phyloP scores from a whole-genome alignment of 371 early-diverging fungal genomes.

The Mucor ambiguus region DNA sequence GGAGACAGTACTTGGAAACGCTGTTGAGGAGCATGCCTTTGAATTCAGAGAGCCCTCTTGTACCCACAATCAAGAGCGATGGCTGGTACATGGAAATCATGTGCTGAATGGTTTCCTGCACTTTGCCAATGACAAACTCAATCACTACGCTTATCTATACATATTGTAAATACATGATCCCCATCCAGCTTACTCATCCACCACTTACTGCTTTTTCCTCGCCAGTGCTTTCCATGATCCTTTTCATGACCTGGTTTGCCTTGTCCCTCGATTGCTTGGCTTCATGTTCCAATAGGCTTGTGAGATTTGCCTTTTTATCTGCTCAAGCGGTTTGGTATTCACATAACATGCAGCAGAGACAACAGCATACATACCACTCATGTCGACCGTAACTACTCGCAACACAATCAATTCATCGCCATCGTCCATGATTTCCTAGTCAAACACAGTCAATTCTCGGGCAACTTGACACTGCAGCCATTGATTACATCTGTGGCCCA shows the following conservation, averaged over 20 bases:
- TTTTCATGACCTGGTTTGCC: slow-evolving; percentile 54
- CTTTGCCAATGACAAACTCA: slow-evolving; percentile 64
- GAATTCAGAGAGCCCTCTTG: slow-evolving; percentile 58
- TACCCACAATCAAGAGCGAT: slow-evolving; percentile 60
- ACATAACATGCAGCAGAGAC: background rate
- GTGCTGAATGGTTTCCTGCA: slow-evolving; percentile 62
- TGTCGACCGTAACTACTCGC: slow-evolving; percentile 49
- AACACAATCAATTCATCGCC: slow-evolving; percentile 64
- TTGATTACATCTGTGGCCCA: slow-evolving; percentile 54
- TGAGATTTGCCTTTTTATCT: slow-evolving; percentile 46
- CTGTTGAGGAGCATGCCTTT: slow-evolving; percentile 61
- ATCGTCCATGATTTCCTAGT: slow-evolving; percentile 58
- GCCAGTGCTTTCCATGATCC: slow-evolving; percentile 38
- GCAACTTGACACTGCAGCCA: background rate
- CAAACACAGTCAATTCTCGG: background rate
- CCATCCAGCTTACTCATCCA: too few relatives aligned
- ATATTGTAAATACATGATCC: too few relatives aligned
- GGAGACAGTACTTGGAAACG: slow-evolving; percentile 62
- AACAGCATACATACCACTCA: slow-evolving; percentile 30
- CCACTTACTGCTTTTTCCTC: slow-evolving; percentile 32
- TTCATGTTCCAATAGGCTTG: slow-evolving; percentile 44
- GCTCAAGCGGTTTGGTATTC: background rate
- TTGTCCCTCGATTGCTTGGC: slow-evolving; percentile 50
- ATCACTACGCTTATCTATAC: slow-evolving; percentile 56
- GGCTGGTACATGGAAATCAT: slow-evolving; percentile 65